Percentiles rank a stretch among this genome's conserved stretches.
These are phyloP conservation scores for Breviolum minutum DNA, from an alignment of 73 alveolate genomes.

Conservation along the genomic window DNA sequence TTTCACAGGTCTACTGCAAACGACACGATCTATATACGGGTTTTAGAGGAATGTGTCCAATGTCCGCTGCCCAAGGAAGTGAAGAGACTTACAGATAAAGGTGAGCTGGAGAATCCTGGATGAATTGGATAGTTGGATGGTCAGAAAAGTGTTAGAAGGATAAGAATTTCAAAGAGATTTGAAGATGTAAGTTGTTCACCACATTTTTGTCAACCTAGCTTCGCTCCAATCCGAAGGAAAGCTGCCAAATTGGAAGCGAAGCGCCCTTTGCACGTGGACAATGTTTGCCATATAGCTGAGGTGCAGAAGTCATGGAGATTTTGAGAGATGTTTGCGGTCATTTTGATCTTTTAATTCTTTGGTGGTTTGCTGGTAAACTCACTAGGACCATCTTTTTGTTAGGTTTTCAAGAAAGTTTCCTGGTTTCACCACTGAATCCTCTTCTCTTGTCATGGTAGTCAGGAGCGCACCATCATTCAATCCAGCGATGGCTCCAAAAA, in stretches of 20 bases:
- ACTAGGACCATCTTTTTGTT: too few species aligned
- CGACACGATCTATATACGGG: neutral
- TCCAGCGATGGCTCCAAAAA: constrained; percentile 72
- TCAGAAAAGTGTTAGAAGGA: neutral
- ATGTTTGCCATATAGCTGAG: constrained; percentile 87
- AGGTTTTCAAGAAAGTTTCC: neutral
- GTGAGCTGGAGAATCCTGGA: constrained; percentile 58
- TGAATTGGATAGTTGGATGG: too few species aligned
- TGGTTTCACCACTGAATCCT: neutral
- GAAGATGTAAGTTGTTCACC: neutral
- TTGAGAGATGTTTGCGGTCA: neutral
- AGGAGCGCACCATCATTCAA: constrained; percentile 95
- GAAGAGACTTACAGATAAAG: constrained; percentile 62
- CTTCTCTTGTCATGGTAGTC: neutral
- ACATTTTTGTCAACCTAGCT: neutral
- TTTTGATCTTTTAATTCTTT: neutral
- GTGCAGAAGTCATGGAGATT: neutral
- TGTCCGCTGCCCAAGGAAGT: constrained; percentile 17
- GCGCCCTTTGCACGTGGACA: constrained; percentile 85
- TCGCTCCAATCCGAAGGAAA: constrained; percentile 8
- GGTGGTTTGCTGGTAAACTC: neutral
- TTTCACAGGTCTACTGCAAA: neutral
- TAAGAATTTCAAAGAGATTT: neutral
- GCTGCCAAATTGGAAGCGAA: constrained; percentile 75
- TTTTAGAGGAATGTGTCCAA: neutral